Percentiles rank a stretch among this genome's conserved stretches.
These are phyloP conservation scores for Phaeolepiota aurea DNA, from an alignment of 768 basidiomycete species.

Conservation along the genomic window DNA sequence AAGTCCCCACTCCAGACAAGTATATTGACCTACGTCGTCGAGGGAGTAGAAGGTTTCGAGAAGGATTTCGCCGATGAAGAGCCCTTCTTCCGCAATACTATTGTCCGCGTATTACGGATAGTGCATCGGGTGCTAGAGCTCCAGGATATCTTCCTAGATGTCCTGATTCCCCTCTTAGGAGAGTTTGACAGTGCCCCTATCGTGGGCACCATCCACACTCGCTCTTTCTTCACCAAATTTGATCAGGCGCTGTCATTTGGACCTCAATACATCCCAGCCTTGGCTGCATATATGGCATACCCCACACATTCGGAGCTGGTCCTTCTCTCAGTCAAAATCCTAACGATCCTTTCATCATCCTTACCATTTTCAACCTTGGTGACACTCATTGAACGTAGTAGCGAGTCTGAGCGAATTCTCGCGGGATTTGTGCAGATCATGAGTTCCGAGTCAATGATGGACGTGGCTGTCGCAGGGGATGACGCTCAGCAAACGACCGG, in stretches of 20 bases:
- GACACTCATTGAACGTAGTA: constrained; percentile 70
- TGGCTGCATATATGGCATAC: constrained; percentile 74
- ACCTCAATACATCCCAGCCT: constrained; percentile 65
- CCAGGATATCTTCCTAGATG: constrained; percentile 85
- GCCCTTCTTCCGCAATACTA: constrained; percentile 63
- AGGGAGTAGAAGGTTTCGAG: constrained; percentile 73
- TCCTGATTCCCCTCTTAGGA: constrained; percentile 69
- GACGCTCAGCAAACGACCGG: constrained; percentile 58
- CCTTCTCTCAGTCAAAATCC: constrained; percentile 71
- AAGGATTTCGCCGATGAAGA: constrained; percentile 61
- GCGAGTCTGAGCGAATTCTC: constrained; percentile 79
- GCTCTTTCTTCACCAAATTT: constrained; percentile 64
- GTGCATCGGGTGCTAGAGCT: constrained; percentile 74
- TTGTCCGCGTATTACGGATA: constrained; percentile 76
- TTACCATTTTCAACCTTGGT: constrained; percentile 65
- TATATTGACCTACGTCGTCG: constrained; percentile 73
- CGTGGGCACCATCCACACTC: constrained; percentile 47
- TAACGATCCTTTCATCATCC: constrained; percentile 59
- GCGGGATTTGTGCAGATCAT: constrained; percentile 69
- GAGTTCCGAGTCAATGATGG: constrained; percentile 50
- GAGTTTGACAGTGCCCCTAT: constrained; percentile 52
- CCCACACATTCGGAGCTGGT: constrained; percentile 66
- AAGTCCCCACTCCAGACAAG: constrained; percentile 63
- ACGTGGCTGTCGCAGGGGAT: constrained; percentile 52
- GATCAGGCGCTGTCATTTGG: constrained; percentile 70